Evolutionary conservation across 2,329 filamentous ascomycete species (phyloP).

Genomic region (Blastomyces parvus): DNA sequence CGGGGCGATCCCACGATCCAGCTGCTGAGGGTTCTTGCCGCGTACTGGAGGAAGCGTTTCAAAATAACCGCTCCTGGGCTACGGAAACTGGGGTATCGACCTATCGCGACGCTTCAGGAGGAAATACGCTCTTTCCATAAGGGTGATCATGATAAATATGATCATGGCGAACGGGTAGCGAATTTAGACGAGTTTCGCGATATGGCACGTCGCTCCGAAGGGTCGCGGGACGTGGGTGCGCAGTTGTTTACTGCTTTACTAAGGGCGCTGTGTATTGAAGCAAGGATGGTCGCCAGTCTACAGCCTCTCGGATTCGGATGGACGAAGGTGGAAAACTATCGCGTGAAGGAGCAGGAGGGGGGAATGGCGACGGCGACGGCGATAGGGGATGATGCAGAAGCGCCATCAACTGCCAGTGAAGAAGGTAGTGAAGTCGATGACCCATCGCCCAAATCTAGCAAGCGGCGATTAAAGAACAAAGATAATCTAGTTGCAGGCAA

Average conservation of each 20-base stretch:
- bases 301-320: slow-evolving; percentile 86
- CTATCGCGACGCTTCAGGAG: slow-evolving; percentile 63
- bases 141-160: slow-evolving; percentile 50
- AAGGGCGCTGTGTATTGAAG: slow-evolving; percentile 69
- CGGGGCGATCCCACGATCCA: slow-evolving; percentile 71
- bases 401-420: not conserved
- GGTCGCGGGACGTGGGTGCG: slow-evolving; percentile 77
- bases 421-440: not conserved
- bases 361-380: slow-evolving; percentile 11
- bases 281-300: slow-evolving; percentile 71
- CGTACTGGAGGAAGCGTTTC: slow-evolving; percentile 85
- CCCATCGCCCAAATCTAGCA: not conserved
- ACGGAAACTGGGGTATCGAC: slow-evolving; percentile 83
- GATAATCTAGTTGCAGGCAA: slow-evolving; percentile 21
- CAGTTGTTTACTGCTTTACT: slow-evolving; percentile 84
- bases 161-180: slow-evolving; percentile 68
- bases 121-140: slow-evolving; percentile 61
- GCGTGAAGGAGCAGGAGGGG: slow-evolving; percentile 29
- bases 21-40: slow-evolving; percentile 63
- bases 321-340: slow-evolving; percentile 75
- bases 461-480: not conserved
- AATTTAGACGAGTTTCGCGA: slow-evolving; percentile 58
- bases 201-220: slow-evolving; percentile 59
- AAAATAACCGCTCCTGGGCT: slow-evolving; percentile 65
- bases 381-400: slow-evolving; percentile 19